phyloP scores from a whole-genome alignment of 306 rosid genomes.

The Clitoria ternatea region DNA sequence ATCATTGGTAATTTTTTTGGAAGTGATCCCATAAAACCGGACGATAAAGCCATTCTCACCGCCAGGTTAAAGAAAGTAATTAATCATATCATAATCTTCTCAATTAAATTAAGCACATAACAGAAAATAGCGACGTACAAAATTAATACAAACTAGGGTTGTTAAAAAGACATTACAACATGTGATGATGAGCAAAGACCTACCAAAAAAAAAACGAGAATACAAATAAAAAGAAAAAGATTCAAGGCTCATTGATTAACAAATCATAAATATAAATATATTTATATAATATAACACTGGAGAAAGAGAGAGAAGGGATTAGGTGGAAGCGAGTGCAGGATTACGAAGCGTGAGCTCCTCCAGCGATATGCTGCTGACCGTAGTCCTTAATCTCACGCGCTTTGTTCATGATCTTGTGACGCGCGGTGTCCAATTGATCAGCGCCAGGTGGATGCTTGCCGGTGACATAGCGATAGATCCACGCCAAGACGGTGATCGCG shows the following conservation, averaged over 20 bases:
- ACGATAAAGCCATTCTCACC: too few relatives aligned
- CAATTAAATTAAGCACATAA: too few relatives aligned
- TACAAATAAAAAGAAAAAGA: not conserved
- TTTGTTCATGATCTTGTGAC: constrained; percentile 44
- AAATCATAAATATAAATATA: not conserved
- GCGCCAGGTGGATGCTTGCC: constrained; percentile 50
- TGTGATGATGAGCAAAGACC: not conserved
- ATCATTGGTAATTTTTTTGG: too few relatives aligned
- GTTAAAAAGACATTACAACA: not conserved
- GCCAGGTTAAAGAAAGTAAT: too few relatives aligned
- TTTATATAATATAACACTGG: too few relatives aligned
- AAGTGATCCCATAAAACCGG: too few relatives aligned
- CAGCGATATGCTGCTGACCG: constrained; percentile 47
- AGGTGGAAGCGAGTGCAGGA: not conserved
- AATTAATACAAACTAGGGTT: too few relatives aligned
- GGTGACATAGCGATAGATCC: constrained; percentile 62
- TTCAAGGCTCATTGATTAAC: not conserved
- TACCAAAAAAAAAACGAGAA: not conserved
- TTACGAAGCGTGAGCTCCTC: constrained; percentile 27
- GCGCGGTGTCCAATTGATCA: constrained; percentile 49
- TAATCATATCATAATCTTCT: too few relatives aligned
- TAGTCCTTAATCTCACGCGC: constrained; percentile 83
- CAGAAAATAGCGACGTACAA: too few relatives aligned
- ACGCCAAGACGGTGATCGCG: constrained; percentile 55
- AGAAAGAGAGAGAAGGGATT: not conserved